phyloP scores from a whole-genome alignment of 2,329 filamentous ascomycete species.

The Talaromyces sp. region DNA sequence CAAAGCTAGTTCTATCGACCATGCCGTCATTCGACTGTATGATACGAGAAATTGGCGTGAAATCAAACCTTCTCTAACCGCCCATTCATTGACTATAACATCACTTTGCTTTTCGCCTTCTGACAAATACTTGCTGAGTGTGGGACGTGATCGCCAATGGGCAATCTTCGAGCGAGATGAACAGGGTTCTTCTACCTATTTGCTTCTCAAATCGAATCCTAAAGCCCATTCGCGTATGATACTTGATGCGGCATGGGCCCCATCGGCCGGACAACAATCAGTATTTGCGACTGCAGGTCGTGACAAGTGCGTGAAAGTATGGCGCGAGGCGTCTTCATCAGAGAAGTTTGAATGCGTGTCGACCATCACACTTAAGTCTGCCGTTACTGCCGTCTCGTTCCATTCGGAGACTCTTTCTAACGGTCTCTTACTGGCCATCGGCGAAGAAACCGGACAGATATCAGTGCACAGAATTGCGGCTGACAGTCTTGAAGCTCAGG shows the following conservation, averaged over 20 bases:
- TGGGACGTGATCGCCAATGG: conserved; percentile 91
- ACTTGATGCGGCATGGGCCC: conserved; percentile 80
- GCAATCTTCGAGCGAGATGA: conserved; percentile 65
- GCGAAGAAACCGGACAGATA: conserved; percentile 48
- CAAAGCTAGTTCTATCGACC: conserved; percentile 85
- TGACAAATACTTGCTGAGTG: conserved; percentile 74
- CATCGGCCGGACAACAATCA: conserved; percentile 35
- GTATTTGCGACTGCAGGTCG: conserved; percentile 84
- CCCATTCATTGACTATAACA: conserved; percentile 83
- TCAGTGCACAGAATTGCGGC: conserved; percentile 39
- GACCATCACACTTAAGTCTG: conserved; percentile 54
- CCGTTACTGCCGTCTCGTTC: conserved; percentile 72
- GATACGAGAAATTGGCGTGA: conserved; percentile 83
- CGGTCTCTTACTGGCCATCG: conserved; percentile 42
- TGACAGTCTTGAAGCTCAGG: conserved; percentile 29
- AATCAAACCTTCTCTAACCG: conserved; percentile 74
- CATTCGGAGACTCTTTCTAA: conserved; percentile 34
- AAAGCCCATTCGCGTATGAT: conserved; percentile 95
- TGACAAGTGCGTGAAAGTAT: conserved; percentile 79
- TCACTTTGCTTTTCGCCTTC: conserved; percentile 74
- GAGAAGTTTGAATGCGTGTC: conserved; percentile 51
- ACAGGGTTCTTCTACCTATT: conserved; percentile 48
- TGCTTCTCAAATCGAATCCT: conserved; percentile 61
- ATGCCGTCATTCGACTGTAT: conserved; percentile 89
- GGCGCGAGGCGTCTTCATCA: conserved; percentile 43